phyloP scores from a whole-genome alignment of 176 grass and related monocot species.

The Secale cereale region DNA sequence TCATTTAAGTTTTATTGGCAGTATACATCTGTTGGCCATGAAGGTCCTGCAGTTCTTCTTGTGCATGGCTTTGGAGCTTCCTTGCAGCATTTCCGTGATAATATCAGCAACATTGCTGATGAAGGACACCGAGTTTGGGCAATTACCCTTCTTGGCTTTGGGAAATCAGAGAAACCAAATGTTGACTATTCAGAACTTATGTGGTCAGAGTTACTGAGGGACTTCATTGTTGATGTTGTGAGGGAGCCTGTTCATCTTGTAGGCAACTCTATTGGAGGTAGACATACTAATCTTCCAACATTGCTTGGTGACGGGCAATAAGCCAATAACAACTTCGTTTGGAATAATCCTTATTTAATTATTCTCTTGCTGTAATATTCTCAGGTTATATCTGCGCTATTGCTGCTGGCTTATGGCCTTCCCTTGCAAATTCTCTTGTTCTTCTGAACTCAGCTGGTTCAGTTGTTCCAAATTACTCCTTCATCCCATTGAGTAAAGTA shows the following conservation, averaged over 20 bases:
- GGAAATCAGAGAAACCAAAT: slow-evolving; percentile 91
- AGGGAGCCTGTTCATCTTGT: slow-evolving; percentile 79
- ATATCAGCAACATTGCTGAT: slow-evolving; percentile 66
- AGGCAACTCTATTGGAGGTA: slow-evolving; percentile 97
- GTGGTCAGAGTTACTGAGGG: slow-evolving; percentile 88
- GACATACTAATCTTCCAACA: slow-evolving; percentile 16
- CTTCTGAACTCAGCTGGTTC: slow-evolving; percentile 89
- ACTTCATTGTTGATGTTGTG: slow-evolving; percentile 82
- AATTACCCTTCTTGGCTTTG: slow-evolving; percentile 87
- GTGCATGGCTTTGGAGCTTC: slow-evolving; percentile 98
- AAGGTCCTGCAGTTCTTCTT: slow-evolving; percentile 79
- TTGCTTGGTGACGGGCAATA: not conserved
- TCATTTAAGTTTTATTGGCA: slow-evolving; percentile 40
- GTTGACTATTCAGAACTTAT: slow-evolving; percentile 69
- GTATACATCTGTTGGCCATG: slow-evolving; percentile 64
- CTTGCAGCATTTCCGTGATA: slow-evolving; percentile 87
- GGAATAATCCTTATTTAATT: not conserved
- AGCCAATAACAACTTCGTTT: not conserved
- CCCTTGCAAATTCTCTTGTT: slow-evolving; percentile 78
- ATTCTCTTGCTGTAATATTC: slow-evolving; percentile 17
- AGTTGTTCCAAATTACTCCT: slow-evolving; percentile 73
- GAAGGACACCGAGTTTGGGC: slow-evolving; percentile 79
- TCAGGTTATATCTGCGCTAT: slow-evolving; percentile 83
- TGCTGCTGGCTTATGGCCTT: slow-evolving; percentile 74
- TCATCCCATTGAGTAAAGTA: slow-evolving; percentile 65